These are phyloP conservation scores for Debaryomyces udenii DNA, from an alignment of 1,139 yeast genomes.

Conservation along the genomic window DNA sequence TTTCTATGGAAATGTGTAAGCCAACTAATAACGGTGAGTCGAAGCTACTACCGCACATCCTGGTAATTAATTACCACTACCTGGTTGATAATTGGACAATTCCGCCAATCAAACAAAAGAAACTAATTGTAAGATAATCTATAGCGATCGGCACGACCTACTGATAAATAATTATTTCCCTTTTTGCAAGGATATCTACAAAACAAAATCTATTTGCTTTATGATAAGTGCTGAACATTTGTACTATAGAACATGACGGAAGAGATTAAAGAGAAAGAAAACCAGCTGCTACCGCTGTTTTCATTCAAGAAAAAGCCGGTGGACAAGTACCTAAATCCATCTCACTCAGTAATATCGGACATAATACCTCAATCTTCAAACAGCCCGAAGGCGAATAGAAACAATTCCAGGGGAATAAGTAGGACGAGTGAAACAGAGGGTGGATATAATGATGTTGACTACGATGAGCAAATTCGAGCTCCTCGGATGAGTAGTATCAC, in stretches of 20 bases:
- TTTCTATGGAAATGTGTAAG: too few species aligned
- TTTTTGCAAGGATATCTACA: conserved; percentile 1
- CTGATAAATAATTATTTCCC: conserved; percentile 2
- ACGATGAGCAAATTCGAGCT: conserved; percentile 49
- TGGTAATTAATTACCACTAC: conserved; percentile 1
- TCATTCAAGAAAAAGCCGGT: conserved; percentile 45
- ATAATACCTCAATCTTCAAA: conserved; percentile 24
- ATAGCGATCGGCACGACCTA: conserved; percentile 6
- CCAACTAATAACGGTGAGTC: too few species aligned
- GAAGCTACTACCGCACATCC: too few species aligned
- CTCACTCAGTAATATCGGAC: conserved; percentile 36
- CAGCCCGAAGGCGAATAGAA: not conserved
- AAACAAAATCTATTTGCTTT: not conserved
- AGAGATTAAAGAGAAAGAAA: conserved; percentile 6
- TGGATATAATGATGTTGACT: conserved; percentile 33
- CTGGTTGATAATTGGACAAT: conserved; percentile 5
- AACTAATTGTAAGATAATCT: conserved; percentile 8
- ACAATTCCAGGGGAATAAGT: not conserved
- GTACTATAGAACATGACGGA: conserved; percentile 2
- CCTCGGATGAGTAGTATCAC: conserved; percentile 41
- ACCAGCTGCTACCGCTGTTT: conserved; percentile 33
- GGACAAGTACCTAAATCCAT: conserved; percentile 17
- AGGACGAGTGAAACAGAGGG: conserved; percentile 5
- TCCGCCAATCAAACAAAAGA: conserved; percentile 9
- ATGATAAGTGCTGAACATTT: not conserved